Evolutionary conservation across 768 basidiomycete species (phyloP).

Genomic region (Psilocybe subaeruginosa): DNA sequence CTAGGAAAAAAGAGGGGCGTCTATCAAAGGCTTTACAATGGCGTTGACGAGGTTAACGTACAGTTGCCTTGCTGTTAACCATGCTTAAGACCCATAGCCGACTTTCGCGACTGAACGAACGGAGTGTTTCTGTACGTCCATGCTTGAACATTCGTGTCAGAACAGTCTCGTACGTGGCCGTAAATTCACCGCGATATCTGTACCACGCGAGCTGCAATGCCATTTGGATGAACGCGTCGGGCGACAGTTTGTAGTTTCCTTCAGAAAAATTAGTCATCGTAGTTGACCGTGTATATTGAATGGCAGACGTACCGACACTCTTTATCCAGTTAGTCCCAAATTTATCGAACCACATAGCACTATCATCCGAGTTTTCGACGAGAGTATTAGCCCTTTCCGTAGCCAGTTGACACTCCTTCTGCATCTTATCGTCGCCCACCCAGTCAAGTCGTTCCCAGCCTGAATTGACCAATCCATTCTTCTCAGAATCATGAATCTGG

Average conservation of each 20-base stretch:
- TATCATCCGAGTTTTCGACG: conserved; percentile 81
- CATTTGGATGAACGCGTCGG: conserved; percentile 92
- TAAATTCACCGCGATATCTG: conserved; percentile 71
- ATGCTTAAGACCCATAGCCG: conserved; percentile 79
- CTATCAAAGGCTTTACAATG: background rate
- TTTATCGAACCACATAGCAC: conserved; percentile 78
- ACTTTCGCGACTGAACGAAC: conserved; percentile 73
- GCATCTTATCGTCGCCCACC: conserved; percentile 64
- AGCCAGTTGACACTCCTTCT: conserved; percentile 60
- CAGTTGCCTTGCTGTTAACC: conserved; percentile 55
- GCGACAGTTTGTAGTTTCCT: conserved; percentile 44
- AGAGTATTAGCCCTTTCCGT: conserved; percentile 56
- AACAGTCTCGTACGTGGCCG: conserved; percentile 93
- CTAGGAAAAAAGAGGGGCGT: conserved; percentile 28
- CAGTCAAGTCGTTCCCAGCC: conserved; percentile 75
- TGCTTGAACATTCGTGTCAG: conserved; percentile 85
- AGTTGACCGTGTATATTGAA: background rate
- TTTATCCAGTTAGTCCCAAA: conserved; percentile 92
- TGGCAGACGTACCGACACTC: conserved; percentile 50
- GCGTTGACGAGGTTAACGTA: conserved; percentile 27
- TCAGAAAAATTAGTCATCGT: background rate
- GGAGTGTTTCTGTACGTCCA: conserved; percentile 90
- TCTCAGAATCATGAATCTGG: conserved; percentile 12
- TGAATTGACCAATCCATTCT: conserved; percentile 15
- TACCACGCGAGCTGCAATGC: conserved; percentile 92